Evolutionary conservation across 352 stramenopile genomes (phyloP).

Genomic region (Phytophthora syringae): DNA sequence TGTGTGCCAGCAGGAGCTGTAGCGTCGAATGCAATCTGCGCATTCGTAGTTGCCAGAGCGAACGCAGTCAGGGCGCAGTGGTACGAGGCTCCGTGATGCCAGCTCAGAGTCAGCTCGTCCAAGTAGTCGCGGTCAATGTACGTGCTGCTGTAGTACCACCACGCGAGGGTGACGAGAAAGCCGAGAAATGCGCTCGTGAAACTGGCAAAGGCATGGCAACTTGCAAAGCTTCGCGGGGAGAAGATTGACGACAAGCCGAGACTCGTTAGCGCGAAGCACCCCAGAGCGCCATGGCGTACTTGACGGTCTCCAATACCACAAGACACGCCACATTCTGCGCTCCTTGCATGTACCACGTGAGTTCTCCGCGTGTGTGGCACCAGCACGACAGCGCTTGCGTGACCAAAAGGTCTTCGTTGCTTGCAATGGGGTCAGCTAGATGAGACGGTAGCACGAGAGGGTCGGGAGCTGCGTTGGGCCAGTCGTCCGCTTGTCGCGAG

Average conservation of each 20-base stretch:
- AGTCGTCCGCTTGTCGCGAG: conserved; percentile 13
- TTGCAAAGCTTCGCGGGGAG: conserved; percentile 8
- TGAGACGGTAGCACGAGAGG: conserved; percentile 13
- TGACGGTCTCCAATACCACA: conserved; percentile 53
- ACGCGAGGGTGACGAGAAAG: conserved; percentile 47
- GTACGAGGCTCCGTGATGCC: conserved; percentile 54
- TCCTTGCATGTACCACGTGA: conserved; percentile 58
- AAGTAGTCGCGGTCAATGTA: conserved; percentile 54
- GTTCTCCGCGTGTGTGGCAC: conserved; percentile 41
- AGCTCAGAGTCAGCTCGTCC: conserved; percentile 43
- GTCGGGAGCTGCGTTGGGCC: conserved; percentile 14
- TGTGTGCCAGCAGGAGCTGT: conserved; percentile 16
- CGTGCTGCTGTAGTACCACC: conserved; percentile 60
- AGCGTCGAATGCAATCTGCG: conserved; percentile 35
- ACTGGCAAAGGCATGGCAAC: conserved; percentile 39
- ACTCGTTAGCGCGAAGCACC: conserved; percentile 34
- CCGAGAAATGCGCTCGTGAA: conserved; percentile 45
- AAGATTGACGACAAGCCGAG: conserved; percentile 29
- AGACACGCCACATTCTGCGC: conserved; percentile 64
- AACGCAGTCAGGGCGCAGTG: conserved; percentile 38
- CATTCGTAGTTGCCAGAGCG: conserved; percentile 36
- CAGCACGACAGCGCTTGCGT: conserved; percentile 47
- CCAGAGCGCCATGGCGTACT: conserved; percentile 59
- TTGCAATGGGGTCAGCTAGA: conserved; percentile 10
- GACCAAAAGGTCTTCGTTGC: conserved; percentile 23